phyloP scores from a whole-genome alignment of 345 rosid species.

The Murraya koenigii region DNA sequence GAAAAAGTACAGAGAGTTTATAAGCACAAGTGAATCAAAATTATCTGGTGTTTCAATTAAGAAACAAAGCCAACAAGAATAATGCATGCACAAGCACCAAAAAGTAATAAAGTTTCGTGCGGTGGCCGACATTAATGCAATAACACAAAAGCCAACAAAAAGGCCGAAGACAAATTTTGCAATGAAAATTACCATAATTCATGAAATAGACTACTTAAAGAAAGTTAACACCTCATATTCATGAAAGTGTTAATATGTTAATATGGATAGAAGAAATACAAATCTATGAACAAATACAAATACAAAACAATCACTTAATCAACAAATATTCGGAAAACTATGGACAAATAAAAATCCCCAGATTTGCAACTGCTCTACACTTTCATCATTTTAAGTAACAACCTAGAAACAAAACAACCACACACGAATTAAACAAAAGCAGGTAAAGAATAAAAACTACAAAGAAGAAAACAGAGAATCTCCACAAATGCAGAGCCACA shows the following conservation, averaged over 20 bases:
- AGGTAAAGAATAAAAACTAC: not conserved
- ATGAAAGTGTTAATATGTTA: not conserved
- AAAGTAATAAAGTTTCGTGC: not conserved
- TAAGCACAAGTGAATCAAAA: not conserved
- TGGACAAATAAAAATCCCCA: not conserved
- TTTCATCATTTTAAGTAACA: not conserved
- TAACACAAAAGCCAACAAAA: not conserved
- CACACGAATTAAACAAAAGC: not conserved
- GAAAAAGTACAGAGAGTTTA: not conserved
- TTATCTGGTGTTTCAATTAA: not conserved
- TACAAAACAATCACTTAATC: not conserved
- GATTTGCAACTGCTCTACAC: not conserved
- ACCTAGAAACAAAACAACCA: not conserved
- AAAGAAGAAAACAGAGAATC: slow-evolving; percentile 6
- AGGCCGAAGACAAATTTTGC: not conserved
- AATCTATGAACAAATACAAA: not conserved
- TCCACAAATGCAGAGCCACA: not conserved
- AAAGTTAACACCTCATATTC: not conserved
- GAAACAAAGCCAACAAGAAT: not conserved
- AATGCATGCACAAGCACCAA: not conserved
- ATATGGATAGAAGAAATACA: not conserved
- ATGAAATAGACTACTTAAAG: not conserved
- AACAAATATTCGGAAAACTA: not conserved
- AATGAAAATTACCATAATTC: not conserved
- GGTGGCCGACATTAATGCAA: not conserved